Conservation (phyloP, 306 rosid genomes). For the Cicer yamashitae region DNA sequence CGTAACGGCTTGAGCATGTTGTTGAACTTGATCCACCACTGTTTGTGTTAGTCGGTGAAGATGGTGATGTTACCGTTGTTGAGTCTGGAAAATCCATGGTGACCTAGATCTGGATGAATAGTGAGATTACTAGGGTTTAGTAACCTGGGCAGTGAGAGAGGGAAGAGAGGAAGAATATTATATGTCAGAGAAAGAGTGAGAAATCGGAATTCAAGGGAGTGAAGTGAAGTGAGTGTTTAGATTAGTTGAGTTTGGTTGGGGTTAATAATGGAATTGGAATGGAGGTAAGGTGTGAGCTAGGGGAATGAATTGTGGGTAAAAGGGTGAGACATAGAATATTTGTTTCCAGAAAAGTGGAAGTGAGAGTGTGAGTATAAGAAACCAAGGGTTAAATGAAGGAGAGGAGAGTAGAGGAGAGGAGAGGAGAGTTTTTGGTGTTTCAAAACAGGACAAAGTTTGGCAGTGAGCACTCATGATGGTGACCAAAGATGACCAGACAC, state of each 20-base stretch:
- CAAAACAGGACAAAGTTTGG: constrained; percentile 79
- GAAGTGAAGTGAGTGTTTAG: background rate
- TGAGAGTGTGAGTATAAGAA: constrained; percentile 1
- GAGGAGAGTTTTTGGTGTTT: constrained; percentile 33
- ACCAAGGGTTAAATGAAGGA: constrained; percentile 49
- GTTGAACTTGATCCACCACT: constrained; percentile 3
- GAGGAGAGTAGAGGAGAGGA: background rate
- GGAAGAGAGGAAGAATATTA: background rate
- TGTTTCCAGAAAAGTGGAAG: constrained; percentile 52
- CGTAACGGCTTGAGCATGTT: constrained; percentile 81
- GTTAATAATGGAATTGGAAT: no score
- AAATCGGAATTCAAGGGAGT: background rate
- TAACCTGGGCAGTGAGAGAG: constrained; percentile 35
- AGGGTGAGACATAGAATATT: constrained; percentile 11
- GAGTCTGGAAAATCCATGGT: constrained; percentile 63
- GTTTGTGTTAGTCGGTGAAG: no score
- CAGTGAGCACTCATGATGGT: constrained; percentile 76
- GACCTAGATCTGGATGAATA: no score
- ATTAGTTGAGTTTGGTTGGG: constrained; percentile 7
- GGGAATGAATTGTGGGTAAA: constrained; percentile 27
- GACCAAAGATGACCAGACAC: constrained; percentile 65
- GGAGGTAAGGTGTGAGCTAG: no score
- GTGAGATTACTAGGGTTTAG: no score
- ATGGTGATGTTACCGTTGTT: background rate
- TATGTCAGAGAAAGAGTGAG: background rate